Base-by-base conservation (phyloP, 148 eudicot species). In the Hydrangea macrophylla region DNA sequence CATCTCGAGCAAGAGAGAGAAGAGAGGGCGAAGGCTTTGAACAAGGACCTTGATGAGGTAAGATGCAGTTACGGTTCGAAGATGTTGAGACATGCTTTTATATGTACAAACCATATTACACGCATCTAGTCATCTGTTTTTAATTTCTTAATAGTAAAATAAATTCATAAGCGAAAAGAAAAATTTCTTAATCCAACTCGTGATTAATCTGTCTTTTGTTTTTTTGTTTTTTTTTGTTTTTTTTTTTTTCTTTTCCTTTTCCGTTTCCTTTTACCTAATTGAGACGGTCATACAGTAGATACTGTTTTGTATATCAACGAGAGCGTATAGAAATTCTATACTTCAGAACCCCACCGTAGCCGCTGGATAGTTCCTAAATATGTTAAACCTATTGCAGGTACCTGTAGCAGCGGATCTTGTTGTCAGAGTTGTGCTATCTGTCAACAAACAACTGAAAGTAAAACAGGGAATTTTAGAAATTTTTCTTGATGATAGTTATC, bases 381-480 rank as follows among this genome's bases (percentile, higher is more conserved):
- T 59, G 23, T 58, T 28, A 23, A 57, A 54, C 62, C 60, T 55
- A 45, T 65, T n/a, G 48, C 26, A 92, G 96, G 92, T 90, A 58
- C 88, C 89, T 48, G 87, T 66, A 56, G 86, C 88, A 73, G 79
- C 69, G 67, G 88, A 83, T 79, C 86, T 92, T 61, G 79, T 59
- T 64, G 88, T 92, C 57, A 83, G 98, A 74, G 93, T 90, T 74
- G 98, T 90, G 32, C 79, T 88, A 76, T 83, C 90, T 72, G 86
- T 88, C 63, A 76, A 86, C 73, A 92, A 86, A 74, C 65, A 51
- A 28, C 70, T 90, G 84, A 85, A 86, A 79, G 98, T 92, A 56
- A 90, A 88, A 77, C 85, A 86, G 81, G 90, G 81, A 65, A 87
- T 90, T 76, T 69, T 86, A 66, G 86, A 92, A 73, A 81, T 92